Evolutionary conservation across 2,329 filamentous ascomycete species (phyloP).

Genomic region (Cephalotrichum gorgonifer): DNA sequence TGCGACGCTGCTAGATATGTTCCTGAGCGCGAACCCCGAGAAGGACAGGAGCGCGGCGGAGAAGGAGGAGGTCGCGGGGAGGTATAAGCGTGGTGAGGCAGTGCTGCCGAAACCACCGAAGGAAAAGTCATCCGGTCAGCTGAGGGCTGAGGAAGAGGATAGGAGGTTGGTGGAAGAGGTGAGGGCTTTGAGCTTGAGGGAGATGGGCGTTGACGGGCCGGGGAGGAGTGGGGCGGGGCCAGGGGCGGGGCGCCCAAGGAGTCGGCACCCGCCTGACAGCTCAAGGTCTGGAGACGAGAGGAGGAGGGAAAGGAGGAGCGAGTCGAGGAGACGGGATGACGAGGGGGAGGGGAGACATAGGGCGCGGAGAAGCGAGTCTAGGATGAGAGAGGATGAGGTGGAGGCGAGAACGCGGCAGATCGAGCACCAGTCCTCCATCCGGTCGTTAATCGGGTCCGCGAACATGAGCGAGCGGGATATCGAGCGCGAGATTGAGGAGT

Average conservation of each 20-base stretch:
- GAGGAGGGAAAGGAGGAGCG: conserved; percentile 19
- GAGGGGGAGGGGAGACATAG: conserved; percentile 15
- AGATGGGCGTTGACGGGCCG: conserved; percentile 39
- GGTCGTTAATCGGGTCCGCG: conserved; percentile 72
- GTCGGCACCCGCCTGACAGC: neutral
- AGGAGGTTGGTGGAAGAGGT: conserved; percentile 60
- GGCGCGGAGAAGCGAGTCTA: conserved; percentile 23
- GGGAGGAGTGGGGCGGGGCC: neutral
- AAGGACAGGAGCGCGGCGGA: conserved; percentile 62
- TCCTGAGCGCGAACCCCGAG: conserved; percentile 67
- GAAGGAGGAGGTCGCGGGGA: conserved; percentile 61
- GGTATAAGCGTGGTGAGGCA: conserved; percentile 73
- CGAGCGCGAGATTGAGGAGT: conserved; percentile 82
- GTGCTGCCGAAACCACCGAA: conserved; percentile 56
- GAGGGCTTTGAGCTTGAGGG: conserved; percentile 61
- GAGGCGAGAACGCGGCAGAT: conserved; percentile 41
- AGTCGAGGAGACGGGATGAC: conserved; percentile 20
- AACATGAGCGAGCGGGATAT: conserved; percentile 69
- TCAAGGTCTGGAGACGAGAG: neutral
- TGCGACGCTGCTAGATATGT: conserved; percentile 83
- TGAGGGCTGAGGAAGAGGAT: conserved; percentile 53
- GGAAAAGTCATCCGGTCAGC: conserved; percentile 41
- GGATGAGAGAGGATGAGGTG: conserved; percentile 19
- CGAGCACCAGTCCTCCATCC: conserved; percentile 81
- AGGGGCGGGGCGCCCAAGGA: conserved; percentile 6